Percentiles rank a stretch among this genome's conserved stretches.
These are phyloP conservation scores for Pyronema omphalodes DNA, from an alignment of 495 filamentous ascomycete genomes.

Conservation along the genomic window DNA sequence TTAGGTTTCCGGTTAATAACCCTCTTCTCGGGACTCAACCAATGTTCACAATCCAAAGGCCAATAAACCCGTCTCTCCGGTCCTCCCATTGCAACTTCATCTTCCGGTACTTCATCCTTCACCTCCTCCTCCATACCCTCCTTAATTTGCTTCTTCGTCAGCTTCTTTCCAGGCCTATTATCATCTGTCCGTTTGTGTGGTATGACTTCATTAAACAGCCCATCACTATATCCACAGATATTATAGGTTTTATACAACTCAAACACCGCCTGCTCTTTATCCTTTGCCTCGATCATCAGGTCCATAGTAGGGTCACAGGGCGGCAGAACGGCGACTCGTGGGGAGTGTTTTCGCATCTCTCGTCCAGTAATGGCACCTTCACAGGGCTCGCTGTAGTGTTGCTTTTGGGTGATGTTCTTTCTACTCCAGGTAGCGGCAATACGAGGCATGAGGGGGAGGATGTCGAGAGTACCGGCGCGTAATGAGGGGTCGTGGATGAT, in stretches of 20 bases:
- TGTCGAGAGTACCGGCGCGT: slow-evolving; percentile 73
- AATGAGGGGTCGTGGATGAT: slow-evolving; percentile 62
- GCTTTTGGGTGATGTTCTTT: slow-evolving; percentile 80
- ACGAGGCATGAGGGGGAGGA: slow-evolving; percentile 47
- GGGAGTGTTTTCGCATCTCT: slow-evolving; percentile 67
- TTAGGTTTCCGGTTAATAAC: slow-evolving; percentile 34
- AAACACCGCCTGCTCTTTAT: slow-evolving; percentile 94
- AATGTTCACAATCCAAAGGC: slow-evolving; percentile 77
- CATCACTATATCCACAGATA: slow-evolving; percentile 42
- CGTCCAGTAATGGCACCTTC: slow-evolving; percentile 53
- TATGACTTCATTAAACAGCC: slow-evolving; percentile 54
- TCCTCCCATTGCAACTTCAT: slow-evolving; percentile 77
- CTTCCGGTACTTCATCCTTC: slow-evolving; percentile 37
- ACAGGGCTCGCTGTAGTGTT: slow-evolving; percentile 82
- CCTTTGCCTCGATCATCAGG: slow-evolving; percentile 96
- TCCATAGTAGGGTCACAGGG: slow-evolving; percentile 72
- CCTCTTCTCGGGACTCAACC: slow-evolving; percentile 64
- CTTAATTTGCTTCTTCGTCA: slow-evolving; percentile 19
- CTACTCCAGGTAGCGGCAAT: slow-evolving; percentile 73
- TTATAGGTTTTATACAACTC: slow-evolving; percentile 79
- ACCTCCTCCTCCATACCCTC: slow-evolving; percentile 24
- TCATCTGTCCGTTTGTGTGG: slow-evolving; percentile 65
- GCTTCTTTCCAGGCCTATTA: slow-evolving; percentile 40
- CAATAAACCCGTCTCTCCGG: slow-evolving; percentile 77
- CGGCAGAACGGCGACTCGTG: slow-evolving; percentile 56